Conservation (phyloP, 495 filamentous ascomycete genomes). For the Articulospora tetracladia region DNA sequence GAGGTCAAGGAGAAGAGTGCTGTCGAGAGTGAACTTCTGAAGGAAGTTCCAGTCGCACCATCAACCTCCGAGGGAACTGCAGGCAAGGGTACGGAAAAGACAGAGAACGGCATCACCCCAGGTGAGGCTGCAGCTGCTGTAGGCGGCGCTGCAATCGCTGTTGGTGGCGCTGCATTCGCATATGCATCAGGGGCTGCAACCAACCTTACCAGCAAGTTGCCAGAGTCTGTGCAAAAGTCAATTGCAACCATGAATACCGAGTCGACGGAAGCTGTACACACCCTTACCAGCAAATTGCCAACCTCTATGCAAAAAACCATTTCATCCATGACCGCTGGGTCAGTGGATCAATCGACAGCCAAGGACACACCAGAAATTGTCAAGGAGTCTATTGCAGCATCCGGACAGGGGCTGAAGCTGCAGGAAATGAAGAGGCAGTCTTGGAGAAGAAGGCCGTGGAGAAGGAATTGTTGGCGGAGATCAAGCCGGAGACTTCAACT, state of each 20-base stretch:
- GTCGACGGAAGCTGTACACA: slow-evolving; percentile 6
- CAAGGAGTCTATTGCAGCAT: slow-evolving; percentile 65
- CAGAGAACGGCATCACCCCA: slow-evolving; percentile 36
- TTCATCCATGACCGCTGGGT: slow-evolving; percentile 6
- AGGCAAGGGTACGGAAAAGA: slow-evolving; percentile 42
- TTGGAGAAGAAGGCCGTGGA: slow-evolving; percentile 77
- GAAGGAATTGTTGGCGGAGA: slow-evolving; percentile 54
- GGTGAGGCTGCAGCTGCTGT: slow-evolving; percentile 38
- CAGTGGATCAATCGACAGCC: slow-evolving; percentile 33
- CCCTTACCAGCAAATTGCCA: slow-evolving; percentile 8
- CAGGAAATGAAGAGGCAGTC: slow-evolving; percentile 61
- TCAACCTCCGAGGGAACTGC: slow-evolving; percentile 53
- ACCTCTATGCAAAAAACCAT: slow-evolving; percentile 19
- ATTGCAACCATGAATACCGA: slow-evolving; percentile 11
- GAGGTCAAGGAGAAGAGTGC: slow-evolving; percentile 57
- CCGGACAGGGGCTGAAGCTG: slow-evolving; percentile 67
- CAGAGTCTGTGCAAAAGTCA: slow-evolving; percentile 17
- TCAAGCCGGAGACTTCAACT: slow-evolving; percentile 41
- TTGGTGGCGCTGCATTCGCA: slow-evolving; percentile 39
- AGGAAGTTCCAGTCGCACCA: slow-evolving; percentile 52
- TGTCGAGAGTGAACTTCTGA: slow-evolving; percentile 57
- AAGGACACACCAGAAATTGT: slow-evolving; percentile 65
- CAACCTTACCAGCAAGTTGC: slow-evolving; percentile 6
- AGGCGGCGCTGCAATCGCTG: slow-evolving; percentile 31
- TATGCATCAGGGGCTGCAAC: slow-evolving; percentile 10